phyloP scores from a whole-genome alignment of 202 grass and related monocot species.

The Schoenoplectus triqueter region DNA sequence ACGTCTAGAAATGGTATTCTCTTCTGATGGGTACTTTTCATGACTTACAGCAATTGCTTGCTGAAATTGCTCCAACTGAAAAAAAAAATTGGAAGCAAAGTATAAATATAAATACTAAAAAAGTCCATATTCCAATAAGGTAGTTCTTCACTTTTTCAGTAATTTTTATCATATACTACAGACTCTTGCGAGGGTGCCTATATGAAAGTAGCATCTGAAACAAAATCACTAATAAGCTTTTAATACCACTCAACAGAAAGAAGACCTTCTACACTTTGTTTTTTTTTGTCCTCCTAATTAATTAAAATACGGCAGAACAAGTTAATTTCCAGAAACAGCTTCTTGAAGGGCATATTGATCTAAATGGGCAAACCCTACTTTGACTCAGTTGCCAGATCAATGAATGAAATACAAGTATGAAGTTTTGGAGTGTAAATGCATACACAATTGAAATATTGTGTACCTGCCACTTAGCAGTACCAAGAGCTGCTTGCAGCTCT shows the following conservation, averaged over 20 bases:
- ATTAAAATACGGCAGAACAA: neutral
- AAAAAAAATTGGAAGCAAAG: neutral
- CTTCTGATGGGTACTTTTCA: slow-evolving; percentile 61
- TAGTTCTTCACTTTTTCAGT: neutral
- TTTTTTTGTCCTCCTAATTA: neutral
- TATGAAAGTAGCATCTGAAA: neutral
- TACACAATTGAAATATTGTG: slow-evolving; percentile 18
- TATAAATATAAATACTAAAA: neutral
- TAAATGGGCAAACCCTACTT: neutral
- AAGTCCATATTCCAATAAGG: neutral
- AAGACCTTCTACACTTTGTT: neutral
- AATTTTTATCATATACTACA: too few species aligned
- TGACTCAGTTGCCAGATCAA: neutral
- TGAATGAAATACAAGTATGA: neutral
- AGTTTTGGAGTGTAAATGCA: neutral
- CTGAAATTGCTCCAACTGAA: slow-evolving; percentile 89
- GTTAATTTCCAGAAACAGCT: neutral
- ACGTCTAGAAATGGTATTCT: slow-evolving; percentile 54
- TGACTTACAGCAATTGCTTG: slow-evolving; percentile 62
- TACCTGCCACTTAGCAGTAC: slow-evolving; percentile 97
- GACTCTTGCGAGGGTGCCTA: neutral
- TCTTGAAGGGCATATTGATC: slow-evolving; percentile 1
- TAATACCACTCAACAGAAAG: neutral
- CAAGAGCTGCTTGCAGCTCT: slow-evolving; percentile 74
- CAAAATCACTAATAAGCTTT: neutral